Conservation (phyloP, 225 moss, liverwort and hornwort genomes). For the Thuidium tamariscinum region DNA sequence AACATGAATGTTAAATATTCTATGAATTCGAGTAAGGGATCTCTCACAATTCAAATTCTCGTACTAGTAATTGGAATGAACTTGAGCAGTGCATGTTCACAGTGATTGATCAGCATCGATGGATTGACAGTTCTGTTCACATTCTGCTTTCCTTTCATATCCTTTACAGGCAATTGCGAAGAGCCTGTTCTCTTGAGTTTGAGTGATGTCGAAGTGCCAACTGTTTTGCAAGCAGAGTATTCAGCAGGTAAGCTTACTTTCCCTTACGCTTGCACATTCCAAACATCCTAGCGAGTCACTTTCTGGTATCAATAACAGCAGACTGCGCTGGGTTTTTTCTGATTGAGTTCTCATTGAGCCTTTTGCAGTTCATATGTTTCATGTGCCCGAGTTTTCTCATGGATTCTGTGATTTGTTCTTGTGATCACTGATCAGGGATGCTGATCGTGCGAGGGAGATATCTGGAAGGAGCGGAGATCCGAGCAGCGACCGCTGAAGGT, state of each 20-base stretch:
- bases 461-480: slow-evolving; percentile 10
- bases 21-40: neutral
- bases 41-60: neutral
- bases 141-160: neutral
- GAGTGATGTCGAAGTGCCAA: neutral
- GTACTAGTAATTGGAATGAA: no score
- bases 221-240: neutral
- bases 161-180: neutral
- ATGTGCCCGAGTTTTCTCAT: no score
- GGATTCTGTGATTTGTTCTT: neutral
- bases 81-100: neutral
- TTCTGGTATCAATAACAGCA: no score
- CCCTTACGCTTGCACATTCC: neutral
- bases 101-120: no score
- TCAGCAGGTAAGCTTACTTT: slow-evolving; percentile 8
- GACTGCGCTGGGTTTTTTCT: no score
- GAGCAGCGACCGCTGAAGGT: slow-evolving; percentile 6
- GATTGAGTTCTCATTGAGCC: no score
- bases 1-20: neutral
- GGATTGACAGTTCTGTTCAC: neutral
- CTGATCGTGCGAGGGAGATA: neutral
- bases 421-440: neutral
- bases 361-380: neutral
- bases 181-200: neutral
- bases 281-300: neutral